These are phyloP conservation scores for Chenopodium berlandieri DNA, from an alignment of 148 eudicot genomes.

Conservation along the genomic window DNA sequence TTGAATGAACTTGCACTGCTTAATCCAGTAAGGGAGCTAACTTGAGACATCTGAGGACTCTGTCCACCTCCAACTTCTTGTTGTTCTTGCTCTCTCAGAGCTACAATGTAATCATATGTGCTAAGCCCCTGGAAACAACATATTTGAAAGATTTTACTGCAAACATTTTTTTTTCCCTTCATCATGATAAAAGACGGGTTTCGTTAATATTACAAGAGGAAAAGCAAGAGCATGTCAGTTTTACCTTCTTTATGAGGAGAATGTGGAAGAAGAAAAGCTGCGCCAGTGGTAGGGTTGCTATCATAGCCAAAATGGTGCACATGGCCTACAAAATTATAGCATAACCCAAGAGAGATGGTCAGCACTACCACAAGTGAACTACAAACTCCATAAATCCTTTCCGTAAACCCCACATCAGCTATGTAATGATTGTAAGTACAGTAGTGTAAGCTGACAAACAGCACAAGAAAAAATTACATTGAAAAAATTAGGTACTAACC, in stretches of 20 bases:
- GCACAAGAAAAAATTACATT: neutral
- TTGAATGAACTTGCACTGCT: conserved; percentile 97
- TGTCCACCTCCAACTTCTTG: conserved; percentile 86
- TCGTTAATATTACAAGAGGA: neutral
- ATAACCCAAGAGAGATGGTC: neutral
- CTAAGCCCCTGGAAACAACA: conserved; percentile 68
- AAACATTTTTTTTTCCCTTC: neutral
- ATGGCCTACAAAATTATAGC: conserved; percentile 51
- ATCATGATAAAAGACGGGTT: neutral
- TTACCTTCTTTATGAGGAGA: conserved; percentile 92
- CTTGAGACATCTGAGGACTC: conserved; percentile 96
- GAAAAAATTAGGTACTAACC: conserved; percentile 46
- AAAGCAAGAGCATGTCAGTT: conserved; percentile 4
- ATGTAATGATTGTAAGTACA: neutral
- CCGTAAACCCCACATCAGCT: neutral
- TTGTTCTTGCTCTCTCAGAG: conserved; percentile 95
- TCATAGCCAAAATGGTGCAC: conserved; percentile 91
- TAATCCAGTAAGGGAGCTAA: conserved; percentile 90
- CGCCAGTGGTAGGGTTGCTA: conserved; percentile 85
- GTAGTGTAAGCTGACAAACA: neutral
- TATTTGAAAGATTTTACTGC: neutral
- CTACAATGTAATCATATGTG: conserved; percentile 97
- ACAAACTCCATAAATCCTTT: neutral
- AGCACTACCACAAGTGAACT: neutral
- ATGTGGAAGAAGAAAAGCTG: conserved; percentile 99